Base-by-base conservation (phyloP, 306 rosid genomes). In the Myrica gale region DNA sequence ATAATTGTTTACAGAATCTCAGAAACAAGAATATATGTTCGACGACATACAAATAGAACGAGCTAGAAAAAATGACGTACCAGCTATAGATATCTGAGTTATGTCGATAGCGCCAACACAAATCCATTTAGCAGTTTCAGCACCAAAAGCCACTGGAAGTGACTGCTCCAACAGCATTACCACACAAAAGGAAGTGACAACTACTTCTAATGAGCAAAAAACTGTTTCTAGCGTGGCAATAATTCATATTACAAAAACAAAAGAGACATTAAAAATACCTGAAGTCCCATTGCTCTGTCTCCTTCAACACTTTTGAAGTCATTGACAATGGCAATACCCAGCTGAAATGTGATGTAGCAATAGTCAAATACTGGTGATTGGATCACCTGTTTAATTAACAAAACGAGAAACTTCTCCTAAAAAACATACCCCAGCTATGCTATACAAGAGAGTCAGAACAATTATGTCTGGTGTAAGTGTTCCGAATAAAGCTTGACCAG, bases 401-500 rank as follows among this genome's bases (percentile, higher is more conserved):
- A 53, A 78, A 52, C 61, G 74, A 63, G 70, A 81, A 70, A 54
- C n/a, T 60, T 62, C 77, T 47, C 53, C 60, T 7, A 67, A 67
- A 74, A 63, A 56, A 87, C 98, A 69, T 96, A 96, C 99, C 63
- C 99, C 99, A 55, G 99, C 98, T 79, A 92, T 82, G 87, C 99
- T 96, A 87, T 96, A 96, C 77, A 96, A 81, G 61, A 92, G 83
- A 19, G 99, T 92, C 74, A 96, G 93, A 84, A 96, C 86, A 74
- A 96, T 67, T 68, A 92, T 85, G 61, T 95, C 99, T 32, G 97
- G 92, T 68, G 93, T 84, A 71, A 96, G 99, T 71, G 98, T 96
- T 77, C 99, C 99, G 84, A 96, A 96, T 82, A 96, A 87, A 84
- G 98, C 98, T 75, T 96, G 99, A 77, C 99, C 99, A 47, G 99